Conservation (phyloP, 352 stramenopile species). For the Halophytophthora batemanensis region DNA sequence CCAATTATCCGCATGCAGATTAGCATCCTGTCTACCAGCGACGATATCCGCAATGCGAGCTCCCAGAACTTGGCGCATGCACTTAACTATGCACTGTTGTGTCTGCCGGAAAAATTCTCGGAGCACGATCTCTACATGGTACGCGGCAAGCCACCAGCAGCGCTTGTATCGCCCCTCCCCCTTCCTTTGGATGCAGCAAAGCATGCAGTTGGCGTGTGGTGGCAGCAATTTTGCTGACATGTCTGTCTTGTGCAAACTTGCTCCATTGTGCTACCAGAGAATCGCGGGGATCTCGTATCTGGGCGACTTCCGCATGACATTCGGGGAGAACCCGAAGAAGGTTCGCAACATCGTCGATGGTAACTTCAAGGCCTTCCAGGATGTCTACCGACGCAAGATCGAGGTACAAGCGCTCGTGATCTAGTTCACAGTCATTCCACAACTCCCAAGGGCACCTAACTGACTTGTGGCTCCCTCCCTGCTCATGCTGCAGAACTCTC, state of each 20-base stretch:
- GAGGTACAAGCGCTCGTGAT: too few species aligned
- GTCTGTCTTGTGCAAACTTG: constrained; percentile 4
- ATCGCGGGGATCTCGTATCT: constrained; percentile 89
- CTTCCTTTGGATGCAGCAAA: too few species aligned
- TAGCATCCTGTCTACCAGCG: constrained; percentile 47
- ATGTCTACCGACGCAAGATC: constrained; percentile 77
- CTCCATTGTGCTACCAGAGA: constrained; percentile 36
- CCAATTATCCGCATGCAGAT: constrained; percentile 48
- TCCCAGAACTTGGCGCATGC: constrained; percentile 70
- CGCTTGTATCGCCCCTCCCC: too few species aligned
- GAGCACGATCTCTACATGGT: constrained; percentile 86
- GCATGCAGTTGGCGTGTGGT: too few species aligned
- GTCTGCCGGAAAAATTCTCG: constrained; percentile 77
- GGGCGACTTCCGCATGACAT: constrained; percentile 89
- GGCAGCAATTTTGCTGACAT: background rate
- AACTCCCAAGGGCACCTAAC: too few species aligned
- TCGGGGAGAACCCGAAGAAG: constrained; percentile 90
- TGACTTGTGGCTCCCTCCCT: too few species aligned
- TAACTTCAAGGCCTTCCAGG: constrained; percentile 70
- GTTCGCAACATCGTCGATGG: constrained; percentile 90
- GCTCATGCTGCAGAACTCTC: constrained; percentile 53
- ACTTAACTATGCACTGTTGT: constrained; percentile 70
- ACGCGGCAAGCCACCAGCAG: too few species aligned
- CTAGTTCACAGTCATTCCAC: too few species aligned
- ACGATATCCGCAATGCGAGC: constrained; percentile 44